Conservation (phyloP, 1,284 basidiomycete species). For the Coriolopsis trogii region DNA sequence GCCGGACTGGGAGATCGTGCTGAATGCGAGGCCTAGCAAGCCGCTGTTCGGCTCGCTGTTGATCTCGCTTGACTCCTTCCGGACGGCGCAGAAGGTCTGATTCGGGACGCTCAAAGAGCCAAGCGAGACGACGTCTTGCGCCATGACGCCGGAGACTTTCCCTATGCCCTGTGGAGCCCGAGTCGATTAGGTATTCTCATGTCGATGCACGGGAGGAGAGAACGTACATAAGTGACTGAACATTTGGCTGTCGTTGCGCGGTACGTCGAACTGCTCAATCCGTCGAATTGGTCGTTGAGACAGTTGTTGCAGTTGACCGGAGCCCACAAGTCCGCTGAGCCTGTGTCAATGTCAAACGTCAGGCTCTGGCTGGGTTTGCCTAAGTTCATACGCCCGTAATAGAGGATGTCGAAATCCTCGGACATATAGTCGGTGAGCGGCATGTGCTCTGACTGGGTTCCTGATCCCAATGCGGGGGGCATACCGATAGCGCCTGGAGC, state of each 20-base stretch:
- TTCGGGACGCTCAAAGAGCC: constrained; percentile 44
- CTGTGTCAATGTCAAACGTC: constrained; percentile 59
- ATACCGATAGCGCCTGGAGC: constrained; percentile 18
- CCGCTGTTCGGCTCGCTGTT: constrained; percentile 51
- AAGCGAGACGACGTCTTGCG: constrained; percentile 50
- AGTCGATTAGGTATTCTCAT: constrained; percentile 8
- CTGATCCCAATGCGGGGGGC: too few species aligned
- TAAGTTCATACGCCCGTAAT: constrained; percentile 50
- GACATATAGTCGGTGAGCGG: constrained; percentile 44
- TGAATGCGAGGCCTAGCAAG: constrained; percentile 61
- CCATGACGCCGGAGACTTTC: constrained; percentile 47
- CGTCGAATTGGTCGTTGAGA: constrained; percentile 39
- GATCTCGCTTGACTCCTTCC: constrained; percentile 46
- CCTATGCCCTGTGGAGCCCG: constrained; percentile 47
- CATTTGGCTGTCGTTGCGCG: constrained; percentile 40
- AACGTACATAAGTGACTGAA: constrained; percentile 57
- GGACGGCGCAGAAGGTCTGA: constrained; percentile 54
- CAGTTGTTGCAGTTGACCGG: constrained; percentile 46
- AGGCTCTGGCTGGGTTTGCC: constrained; percentile 51
- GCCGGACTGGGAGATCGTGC: constrained; percentile 48
- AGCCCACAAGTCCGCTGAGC: constrained; percentile 62
- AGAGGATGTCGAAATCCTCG: constrained; percentile 47
- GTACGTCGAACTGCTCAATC: constrained; percentile 45
- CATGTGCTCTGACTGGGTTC: constrained; percentile 28
- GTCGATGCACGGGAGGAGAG: constrained; percentile 22